Base-by-base conservation (phyloP, 306 rosid genomes). In the Fagus sylvatica region DNA sequence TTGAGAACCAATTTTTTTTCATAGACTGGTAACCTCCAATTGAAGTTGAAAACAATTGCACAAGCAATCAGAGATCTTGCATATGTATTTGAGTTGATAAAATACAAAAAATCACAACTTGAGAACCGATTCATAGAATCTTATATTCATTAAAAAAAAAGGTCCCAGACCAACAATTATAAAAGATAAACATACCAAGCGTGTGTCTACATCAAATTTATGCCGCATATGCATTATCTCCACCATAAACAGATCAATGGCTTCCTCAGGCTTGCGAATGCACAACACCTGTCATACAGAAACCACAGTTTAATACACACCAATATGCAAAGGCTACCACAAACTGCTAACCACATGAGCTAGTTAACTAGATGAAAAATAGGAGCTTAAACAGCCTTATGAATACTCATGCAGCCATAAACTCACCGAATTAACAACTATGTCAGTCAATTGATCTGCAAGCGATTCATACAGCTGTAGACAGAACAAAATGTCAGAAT, bases 161-260 rank as follows among this genome's bases (percentile, higher is more conserved):
- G 66, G 19, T 1, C 37, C 32, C 46, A 79, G 39, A 76, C 48
- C 48, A 77, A 53, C 28, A 57, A 40, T 37, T n/a, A 62, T 28
- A 72, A 13, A 71, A n/a, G 19, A 54, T 68, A 30, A 68, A 80
- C 91, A 79, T 91, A 95, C 99, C 98, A 95, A 84, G 64, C 89
- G 90, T n/a, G 98, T 95, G 84, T 95, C 98, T 19, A 86, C 93
- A 56, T 95, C 99, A 74, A 95, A 95, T 77, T 95, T 93, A 82
- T 95, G 99, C 51, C 98, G 88, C 99, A 95, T 95, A 84, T 95
- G 99, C 98, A 95, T 95, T 67, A 90, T 91, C 88, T 95, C 99
- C 74, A 95, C 98, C 99, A 95, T 95, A 83, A 95, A 95, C 60
- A 95, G 84, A 84, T 93, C 99, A 85, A 93, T 90, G 53, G 82